Conservation (phyloP, 495 filamentous ascomycete species). For the Aspergillus conjunctus region DNA sequence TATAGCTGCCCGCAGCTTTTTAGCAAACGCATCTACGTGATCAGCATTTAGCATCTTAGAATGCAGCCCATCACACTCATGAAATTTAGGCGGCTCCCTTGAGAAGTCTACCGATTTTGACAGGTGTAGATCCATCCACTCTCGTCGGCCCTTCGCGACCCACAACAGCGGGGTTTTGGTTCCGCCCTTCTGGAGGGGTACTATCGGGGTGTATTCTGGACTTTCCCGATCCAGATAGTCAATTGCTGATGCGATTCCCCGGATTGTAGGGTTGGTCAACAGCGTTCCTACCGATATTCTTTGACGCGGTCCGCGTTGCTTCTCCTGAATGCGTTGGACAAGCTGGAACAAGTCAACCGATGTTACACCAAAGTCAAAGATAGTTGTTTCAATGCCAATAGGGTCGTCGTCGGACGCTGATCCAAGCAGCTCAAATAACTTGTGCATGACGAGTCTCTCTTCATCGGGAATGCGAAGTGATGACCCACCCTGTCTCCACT, state of each 20-base stretch:
- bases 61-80: not conserved
- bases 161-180: not conserved
- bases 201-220: not conserved
- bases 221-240: not conserved
- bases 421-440: not conserved
- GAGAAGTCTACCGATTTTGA: not conserved
- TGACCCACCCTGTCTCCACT: too few species aligned
- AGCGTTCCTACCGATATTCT: not conserved
- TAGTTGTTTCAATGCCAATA: not conserved
- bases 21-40: not conserved
- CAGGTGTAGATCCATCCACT: not conserved
- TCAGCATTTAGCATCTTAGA: not conserved
- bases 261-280: not conserved
- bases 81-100: not conserved
- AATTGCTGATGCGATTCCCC: not conserved
- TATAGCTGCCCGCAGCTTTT: not conserved
- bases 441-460: not conserved
- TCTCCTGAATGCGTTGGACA: not conserved
- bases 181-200: not conserved
- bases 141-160: not conserved
- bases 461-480: too few species aligned
- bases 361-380: not conserved
- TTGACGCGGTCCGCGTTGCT: not conserved
- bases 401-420: not conserved
- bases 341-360: not conserved